These are phyloP conservation scores for Trypanosoma scelopori DNA, from an alignment of 208 protist species.

Conservation along the genomic window DNA sequence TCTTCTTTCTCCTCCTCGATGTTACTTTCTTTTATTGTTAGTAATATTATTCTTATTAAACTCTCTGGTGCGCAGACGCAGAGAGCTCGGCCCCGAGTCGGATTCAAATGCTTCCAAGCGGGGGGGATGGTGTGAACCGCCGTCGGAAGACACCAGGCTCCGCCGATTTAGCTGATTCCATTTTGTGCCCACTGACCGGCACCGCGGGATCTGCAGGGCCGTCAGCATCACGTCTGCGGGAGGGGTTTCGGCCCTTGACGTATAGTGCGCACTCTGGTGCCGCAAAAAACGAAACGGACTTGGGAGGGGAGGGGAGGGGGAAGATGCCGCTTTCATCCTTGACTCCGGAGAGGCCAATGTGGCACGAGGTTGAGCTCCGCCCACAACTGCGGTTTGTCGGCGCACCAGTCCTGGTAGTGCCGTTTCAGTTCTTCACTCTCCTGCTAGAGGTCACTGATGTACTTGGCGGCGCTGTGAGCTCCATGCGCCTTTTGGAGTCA, in stretches of 20 bases:
- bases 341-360: not conserved
- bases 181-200: not conserved
- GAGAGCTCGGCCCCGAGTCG: no score
- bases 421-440: slow-evolving; percentile 11
- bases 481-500: slow-evolving; percentile 3
- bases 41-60: no score
- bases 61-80: not conserved
- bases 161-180: no score
- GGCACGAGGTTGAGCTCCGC: not conserved
- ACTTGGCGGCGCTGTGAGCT: not conserved
- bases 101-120: no score
- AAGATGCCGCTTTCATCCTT: not conserved
- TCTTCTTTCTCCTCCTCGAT: not conserved
- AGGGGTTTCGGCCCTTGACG: not conserved
- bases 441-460: slow-evolving; percentile 9
- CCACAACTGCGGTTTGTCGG: slow-evolving; percentile 10
- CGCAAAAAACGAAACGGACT: not conserved
- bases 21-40: slow-evolving; percentile 3
- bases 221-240: not conserved
- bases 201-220: not conserved
- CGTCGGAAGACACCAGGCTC: no score
- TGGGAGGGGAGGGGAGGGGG: no score
- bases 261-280: not conserved
- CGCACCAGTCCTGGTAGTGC: not conserved
- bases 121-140: no score